These are phyloP conservation scores for Penicillium antarcticum DNA, from an alignment of 495 filamentous ascomycete species.

Conservation along the genomic window DNA sequence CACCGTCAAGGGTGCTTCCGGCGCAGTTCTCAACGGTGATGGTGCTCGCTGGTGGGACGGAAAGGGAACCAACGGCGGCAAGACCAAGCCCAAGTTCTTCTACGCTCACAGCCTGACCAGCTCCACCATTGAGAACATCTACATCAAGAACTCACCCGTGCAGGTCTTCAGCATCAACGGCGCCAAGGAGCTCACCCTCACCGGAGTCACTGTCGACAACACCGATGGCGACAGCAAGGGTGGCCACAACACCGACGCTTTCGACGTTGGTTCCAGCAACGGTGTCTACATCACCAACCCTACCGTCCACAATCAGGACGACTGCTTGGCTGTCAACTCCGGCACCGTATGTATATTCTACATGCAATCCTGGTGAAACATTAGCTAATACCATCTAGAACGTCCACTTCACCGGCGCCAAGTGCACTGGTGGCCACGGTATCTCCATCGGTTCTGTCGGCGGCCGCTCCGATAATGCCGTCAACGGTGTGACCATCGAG, in stretches of 20 bases:
- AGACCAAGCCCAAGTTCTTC: constrained; percentile 23
- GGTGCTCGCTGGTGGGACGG: constrained; percentile 48
- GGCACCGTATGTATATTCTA: constrained; percentile 1
- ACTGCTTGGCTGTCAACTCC: constrained; percentile 57
- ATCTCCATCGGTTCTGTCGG: constrained; percentile 47
- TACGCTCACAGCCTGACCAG: constrained; percentile 3
- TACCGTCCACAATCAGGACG: constrained; percentile 59
- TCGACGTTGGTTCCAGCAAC: constrained; percentile 50
- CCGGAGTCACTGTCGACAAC: constrained; percentile 38
- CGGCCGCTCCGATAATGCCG: constrained; percentile 12
- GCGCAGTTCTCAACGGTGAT: constrained; percentile 44
- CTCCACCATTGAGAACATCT: constrained; percentile 31
- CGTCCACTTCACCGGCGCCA: no score
- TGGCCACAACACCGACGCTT: constrained; percentile 65
- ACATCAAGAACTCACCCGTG: constrained; percentile 42
- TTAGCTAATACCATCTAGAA: no score
- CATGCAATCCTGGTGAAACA: no score
- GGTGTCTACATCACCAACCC: constrained; percentile 42
- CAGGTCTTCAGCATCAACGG: constrained; percentile 37
- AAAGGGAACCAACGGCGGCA: constrained; percentile 44
- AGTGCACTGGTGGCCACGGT: constrained; percentile 45
- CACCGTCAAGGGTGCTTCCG: constrained; percentile 35
- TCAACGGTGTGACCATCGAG: no score
- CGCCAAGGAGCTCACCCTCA: constrained; percentile 26
- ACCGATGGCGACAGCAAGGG: constrained; percentile 32